A percentile compares a stretch with the other conserved stretches of the same genome.
Evolutionary conservation across 2,329 filamentous ascomycete species (phyloP).

Genomic region (Fusarium euwallaceae): DNA sequence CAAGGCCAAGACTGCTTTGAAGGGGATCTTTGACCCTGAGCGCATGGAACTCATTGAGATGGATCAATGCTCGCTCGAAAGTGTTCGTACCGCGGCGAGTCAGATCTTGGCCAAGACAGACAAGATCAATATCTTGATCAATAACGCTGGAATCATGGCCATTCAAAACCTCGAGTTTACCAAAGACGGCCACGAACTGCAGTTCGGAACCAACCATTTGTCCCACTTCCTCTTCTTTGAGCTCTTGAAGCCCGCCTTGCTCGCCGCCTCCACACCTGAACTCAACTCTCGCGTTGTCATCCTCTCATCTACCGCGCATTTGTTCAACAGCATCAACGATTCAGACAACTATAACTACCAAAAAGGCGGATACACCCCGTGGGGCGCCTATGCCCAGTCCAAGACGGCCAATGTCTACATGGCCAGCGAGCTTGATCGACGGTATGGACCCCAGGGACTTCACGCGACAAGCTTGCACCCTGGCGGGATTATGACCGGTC

Average conservation of each 20-base stretch:
- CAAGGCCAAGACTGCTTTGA: conserved; percentile 31
- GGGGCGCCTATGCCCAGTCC: conserved; percentile 32
- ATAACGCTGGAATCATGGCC: conserved; percentile 44
- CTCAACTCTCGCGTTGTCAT: conserved; percentile 62
- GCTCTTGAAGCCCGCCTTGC: conserved; percentile 58
- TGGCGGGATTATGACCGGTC: not conserved
- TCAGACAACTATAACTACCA: conserved; percentile 27
- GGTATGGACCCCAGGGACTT: conserved; percentile 18
- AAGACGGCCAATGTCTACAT: conserved; percentile 43
- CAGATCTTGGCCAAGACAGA: conserved; percentile 24
- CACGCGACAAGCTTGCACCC: conserved; percentile 39
- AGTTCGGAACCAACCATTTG: conserved; percentile 47
- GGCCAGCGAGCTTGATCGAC: conserved; percentile 41
- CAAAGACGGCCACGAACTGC: conserved; percentile 43
- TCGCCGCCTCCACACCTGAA: conserved; percentile 52
- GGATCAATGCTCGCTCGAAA: conserved; percentile 39
- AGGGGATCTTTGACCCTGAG: conserved; percentile 19
- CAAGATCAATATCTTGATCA: conserved; percentile 38
- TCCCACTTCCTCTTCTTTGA: conserved; percentile 47
- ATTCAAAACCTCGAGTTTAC: conserved; percentile 22
- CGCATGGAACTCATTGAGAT: conserved; percentile 37
- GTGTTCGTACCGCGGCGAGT: conserved; percentile 38
- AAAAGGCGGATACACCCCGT: conserved; percentile 23
- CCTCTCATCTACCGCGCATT: conserved; percentile 59
- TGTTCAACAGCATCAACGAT: conserved; percentile 5